Conservation (phyloP, 148 eudicot genomes). For the Amaranthus cruentus region DNA sequence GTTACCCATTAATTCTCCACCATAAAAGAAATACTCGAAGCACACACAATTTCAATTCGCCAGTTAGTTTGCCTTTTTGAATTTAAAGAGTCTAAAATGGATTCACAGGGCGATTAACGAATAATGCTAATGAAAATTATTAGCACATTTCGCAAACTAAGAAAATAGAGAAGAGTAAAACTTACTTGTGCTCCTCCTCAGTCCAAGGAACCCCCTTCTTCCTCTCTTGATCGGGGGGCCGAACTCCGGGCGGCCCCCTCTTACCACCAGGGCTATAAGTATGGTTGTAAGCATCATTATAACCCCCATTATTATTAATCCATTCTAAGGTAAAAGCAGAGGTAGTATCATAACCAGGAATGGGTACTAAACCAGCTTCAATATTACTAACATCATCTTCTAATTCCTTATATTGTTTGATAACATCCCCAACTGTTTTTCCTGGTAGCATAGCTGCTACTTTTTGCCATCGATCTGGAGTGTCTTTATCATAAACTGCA, state of each 20-base stretch:
- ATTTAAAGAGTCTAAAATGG: too few species aligned
- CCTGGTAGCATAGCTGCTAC: constrained; percentile 89
- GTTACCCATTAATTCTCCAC: background rate
- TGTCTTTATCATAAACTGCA: constrained; percentile 65
- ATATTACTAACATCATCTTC: constrained; percentile 82
- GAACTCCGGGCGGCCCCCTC: constrained; percentile 36
- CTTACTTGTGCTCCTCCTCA: constrained; percentile 95
- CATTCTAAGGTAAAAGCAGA: constrained; percentile 72
- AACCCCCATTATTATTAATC: constrained; percentile 45
- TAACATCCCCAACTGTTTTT: constrained; percentile 75
- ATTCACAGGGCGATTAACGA: background rate
- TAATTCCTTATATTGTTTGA: constrained; percentile 70
- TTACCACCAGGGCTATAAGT: constrained; percentile 43
- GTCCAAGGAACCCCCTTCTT: constrained; percentile 99
- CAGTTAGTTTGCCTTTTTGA: background rate
- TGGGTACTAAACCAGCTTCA: constrained; percentile 75
- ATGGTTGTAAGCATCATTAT: constrained; percentile 48
- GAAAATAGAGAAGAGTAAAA: constrained; percentile 6
- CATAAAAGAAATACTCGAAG: background rate
- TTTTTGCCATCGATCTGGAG: constrained; percentile 85
- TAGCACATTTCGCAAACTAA: constrained; percentile 8
- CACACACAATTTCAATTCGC: background rate
- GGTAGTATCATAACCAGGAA: constrained; percentile 47
- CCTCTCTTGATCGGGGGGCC: constrained; percentile 78
- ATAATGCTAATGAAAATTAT: background rate